phyloP scores from a whole-genome alignment of 306 rosid species.

The Fagus crenata region DNA sequence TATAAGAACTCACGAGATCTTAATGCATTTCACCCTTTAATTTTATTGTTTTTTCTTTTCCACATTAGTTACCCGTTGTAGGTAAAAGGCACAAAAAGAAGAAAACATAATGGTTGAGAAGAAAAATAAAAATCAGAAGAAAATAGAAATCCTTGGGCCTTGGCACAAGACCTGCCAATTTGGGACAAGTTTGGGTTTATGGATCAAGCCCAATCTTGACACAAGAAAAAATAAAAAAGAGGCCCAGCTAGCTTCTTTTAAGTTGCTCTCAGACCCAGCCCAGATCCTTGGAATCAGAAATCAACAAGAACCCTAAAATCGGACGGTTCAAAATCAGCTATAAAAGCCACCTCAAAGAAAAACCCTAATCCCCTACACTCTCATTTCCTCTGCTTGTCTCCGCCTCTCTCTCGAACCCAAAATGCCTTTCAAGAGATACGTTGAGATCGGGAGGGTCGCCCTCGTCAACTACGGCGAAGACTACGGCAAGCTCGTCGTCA shows the following conservation, averaged over 20 bases:
- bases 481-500: slow-evolving; percentile 87
- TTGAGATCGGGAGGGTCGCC: slow-evolving; percentile 94
- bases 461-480: slow-evolving; percentile 88
- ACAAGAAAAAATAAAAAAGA: too few relatives aligned
- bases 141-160: too few relatives aligned
- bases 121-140: too few relatives aligned
- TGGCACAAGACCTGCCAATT: too few relatives aligned
- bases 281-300: neutral
- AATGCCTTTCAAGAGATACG: slow-evolving; percentile 92
- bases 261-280: too few relatives aligned
- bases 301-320: neutral
- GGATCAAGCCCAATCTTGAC: too few relatives aligned
- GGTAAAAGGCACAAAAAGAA: neutral
- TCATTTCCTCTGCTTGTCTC: neutral
- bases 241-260: too few relatives aligned
- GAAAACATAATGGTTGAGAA: neutral
- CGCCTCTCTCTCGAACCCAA: slow-evolving; percentile 18
- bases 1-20: too few relatives aligned
- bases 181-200: too few relatives aligned
- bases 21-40: too few relatives aligned
- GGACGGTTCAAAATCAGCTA: slow-evolving; percentile 5
- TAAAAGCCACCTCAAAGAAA: neutral
- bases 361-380: slow-evolving; percentile 26
- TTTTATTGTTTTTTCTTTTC: too few relatives aligned
- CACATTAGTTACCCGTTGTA: neutral